Base-by-base conservation (phyloP, 306 rosid genomes). In the Sicyos edulis region DNA sequence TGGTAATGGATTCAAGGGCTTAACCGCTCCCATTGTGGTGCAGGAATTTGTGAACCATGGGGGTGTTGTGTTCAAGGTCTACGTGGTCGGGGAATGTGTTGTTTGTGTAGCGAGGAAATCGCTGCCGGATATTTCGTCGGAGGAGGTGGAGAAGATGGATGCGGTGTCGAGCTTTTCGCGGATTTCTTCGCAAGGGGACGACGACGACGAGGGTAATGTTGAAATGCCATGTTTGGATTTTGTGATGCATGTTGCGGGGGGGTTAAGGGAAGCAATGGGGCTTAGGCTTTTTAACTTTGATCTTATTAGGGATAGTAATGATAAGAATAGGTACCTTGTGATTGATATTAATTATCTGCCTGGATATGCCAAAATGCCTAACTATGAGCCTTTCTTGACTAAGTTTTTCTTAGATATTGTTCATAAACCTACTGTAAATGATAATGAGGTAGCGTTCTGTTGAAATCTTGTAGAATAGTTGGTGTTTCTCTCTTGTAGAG, bases 341-440 rank as follows among this genome's bases (percentile, higher is more conserved):
- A 85, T 93, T 60, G 98, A 93, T 78, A 93, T 93, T 20, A 93
- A 93, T 64, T 93, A 93, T 56, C 90, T 93, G 75, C 98, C 98
- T 16, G 98, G 97, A 61, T 93, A 90, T 75, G 98, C 98, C 9
- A 93, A 93, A 83, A 88, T 93, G 98, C 98, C 96, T 1, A 86
- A 86, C 12, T 93, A 88, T 24, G 98, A 93, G 85, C 75, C 75
- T 15, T 79, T 88, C 24, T 79, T 93, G 86, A 90, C 98, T 0
- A 85, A 93, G 45, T 90, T 93, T 83, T 93, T 93, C 84, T 82
- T 88, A 32, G 98, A 90, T 42, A 68, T 88, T 14, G 75, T 84
- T 84, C 71, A n/a, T 52, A 79, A 74, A 78, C 82, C 19, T 13
- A 49, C 7, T 68, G 55, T 68, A 49, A 68, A 21, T 68, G 72